Evolutionary conservation across 1,139 yeast species (phyloP), one percentile per base, ranked within the genome.

Genomic region (Yamadazyma diospyri): DNA sequence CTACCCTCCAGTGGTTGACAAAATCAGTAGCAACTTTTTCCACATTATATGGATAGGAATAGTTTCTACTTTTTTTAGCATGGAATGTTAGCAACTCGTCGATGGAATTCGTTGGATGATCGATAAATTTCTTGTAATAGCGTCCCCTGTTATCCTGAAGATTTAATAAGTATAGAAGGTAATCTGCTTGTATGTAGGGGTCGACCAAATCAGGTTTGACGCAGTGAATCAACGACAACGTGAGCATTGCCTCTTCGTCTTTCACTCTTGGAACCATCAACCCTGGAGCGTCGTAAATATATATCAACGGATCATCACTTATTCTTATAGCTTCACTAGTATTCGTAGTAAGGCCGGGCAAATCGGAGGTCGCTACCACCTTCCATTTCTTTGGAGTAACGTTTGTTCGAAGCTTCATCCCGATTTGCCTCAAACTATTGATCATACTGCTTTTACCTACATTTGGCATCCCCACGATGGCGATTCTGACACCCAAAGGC

Each of bases 381-480:
- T 83, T 83, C 39, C 67, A 67, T 33, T 61, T 74, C 24, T 25
- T 31, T 6, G 6, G 9, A 18, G 22, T 9, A 11, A 62, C 43
- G 14, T 30, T 28, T 7, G 30, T 38, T 1, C 42, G 33, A 7
- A 36, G 34, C 4, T 20, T 25, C 8, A 55, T 43, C 2, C 87
- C 86, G 2, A 72, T 73, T 15, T 66, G 65, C 36, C 97, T 61
- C 33, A 92, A 60, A 0, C 82, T 70, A 51, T 92, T 92, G 9
- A 89, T 81, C 36, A 92, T 59, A 0, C 95, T 83, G n/a, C 95
- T 85, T 55, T 92, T 92, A 1, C 98, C 98, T n/a, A 88, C 95
- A 54, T 92, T 92, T 1, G 98, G 98, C 94, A 92, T 85, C 0
- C 98, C 98, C 8, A 84, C 79, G 30, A 92, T 77, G 66, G 89